Evolutionary conservation across 2,329 filamentous ascomycete genomes (phyloP).

Genomic region (Phaeosphaeria sp.): DNA sequence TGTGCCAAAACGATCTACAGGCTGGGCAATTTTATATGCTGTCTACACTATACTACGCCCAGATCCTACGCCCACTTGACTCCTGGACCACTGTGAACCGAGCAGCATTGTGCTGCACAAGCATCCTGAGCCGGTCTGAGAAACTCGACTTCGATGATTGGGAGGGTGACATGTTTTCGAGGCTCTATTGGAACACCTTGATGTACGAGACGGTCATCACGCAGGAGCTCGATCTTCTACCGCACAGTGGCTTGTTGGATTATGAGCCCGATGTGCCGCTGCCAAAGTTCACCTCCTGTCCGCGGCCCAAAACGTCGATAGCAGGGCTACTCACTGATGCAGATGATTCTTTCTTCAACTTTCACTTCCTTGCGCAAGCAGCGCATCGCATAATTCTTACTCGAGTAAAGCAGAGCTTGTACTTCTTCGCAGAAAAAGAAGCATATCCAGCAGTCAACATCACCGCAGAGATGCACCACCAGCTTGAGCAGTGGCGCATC

Average conservation of each 20-base stretch:
- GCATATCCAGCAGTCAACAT: constrained; percentile 55
- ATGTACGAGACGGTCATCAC: constrained; percentile 65
- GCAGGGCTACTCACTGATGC: constrained; percentile 49
- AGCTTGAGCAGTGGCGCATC: constrained; percentile 62
- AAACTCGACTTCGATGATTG: constrained; percentile 56
- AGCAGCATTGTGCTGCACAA: constrained; percentile 59
- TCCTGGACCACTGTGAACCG: constrained; percentile 62
- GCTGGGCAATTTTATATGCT: constrained; percentile 62
- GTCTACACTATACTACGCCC: constrained; percentile 60
- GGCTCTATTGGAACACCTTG: constrained; percentile 63
- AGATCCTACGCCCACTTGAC: constrained; percentile 61
- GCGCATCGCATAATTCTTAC: constrained; percentile 64
- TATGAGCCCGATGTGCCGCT: constrained; percentile 62
- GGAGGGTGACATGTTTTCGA: constrained; percentile 64
- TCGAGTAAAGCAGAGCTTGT: constrained; percentile 59
- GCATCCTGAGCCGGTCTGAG: constrained; percentile 54
- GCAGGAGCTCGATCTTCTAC: constrained; percentile 60
- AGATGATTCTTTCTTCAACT: constrained; percentile 63
- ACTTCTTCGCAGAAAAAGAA: constrained; percentile 55
- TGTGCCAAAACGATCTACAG: constrained; percentile 57
- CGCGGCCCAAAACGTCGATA: constrained; percentile 44
- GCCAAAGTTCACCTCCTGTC: constrained; percentile 60
- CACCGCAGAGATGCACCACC: constrained; percentile 61
- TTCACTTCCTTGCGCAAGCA: constrained; percentile 64
- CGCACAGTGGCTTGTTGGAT: constrained; percentile 58